Percentiles rank a stretch among this genome's conserved stretches.
These are phyloP conservation scores for Vicia sativa DNA, from an alignment of 306 rosid genomes.

Conservation along the genomic window DNA sequence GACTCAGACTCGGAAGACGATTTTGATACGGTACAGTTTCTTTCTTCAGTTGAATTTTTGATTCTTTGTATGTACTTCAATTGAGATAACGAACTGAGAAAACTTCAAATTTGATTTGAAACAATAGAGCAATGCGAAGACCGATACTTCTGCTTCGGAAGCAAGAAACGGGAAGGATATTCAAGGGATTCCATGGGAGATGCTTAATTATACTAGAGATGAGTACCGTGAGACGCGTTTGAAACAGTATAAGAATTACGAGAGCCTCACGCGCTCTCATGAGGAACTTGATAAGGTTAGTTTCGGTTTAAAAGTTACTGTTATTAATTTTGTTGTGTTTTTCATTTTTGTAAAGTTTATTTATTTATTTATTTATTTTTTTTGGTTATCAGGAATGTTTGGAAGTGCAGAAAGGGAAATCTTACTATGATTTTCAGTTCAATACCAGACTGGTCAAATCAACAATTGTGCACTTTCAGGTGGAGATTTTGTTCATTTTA, in stretches of 20 bases:
- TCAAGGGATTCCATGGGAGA: conserved; percentile 96
- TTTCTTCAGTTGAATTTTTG: background rate
- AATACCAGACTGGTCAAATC: conserved; percentile 92
- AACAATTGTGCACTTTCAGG: conserved; percentile 95
- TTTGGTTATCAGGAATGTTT: conserved; percentile 65
- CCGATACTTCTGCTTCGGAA: conserved; percentile 80
- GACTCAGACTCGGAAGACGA: conserved; percentile 73
- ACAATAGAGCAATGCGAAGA: conserved; percentile 59
- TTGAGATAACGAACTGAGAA: background rate
- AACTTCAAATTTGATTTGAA: background rate
- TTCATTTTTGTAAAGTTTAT: background rate
- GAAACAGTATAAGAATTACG: conserved; percentile 83
- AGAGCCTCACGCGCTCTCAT: conserved; percentile 62
- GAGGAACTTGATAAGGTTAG: conserved; percentile 61
- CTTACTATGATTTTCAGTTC: conserved; percentile 82
- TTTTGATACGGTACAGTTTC: conserved; percentile 46
- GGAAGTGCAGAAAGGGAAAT: conserved; percentile 63
- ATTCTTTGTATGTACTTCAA: background rate
- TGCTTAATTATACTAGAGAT: conserved; percentile 71
- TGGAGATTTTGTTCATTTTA: conserved; percentile 41
- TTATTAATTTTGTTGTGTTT: background rate
- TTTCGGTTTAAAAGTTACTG: background rate
- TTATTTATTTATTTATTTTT: background rate
- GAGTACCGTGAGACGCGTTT: conserved; percentile 73
- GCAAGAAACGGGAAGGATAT: conserved; percentile 87